These are phyloP conservation scores for Jamesozyma spencerorum DNA, from an alignment of 805 yeast genomes.

Conservation along the genomic window DNA sequence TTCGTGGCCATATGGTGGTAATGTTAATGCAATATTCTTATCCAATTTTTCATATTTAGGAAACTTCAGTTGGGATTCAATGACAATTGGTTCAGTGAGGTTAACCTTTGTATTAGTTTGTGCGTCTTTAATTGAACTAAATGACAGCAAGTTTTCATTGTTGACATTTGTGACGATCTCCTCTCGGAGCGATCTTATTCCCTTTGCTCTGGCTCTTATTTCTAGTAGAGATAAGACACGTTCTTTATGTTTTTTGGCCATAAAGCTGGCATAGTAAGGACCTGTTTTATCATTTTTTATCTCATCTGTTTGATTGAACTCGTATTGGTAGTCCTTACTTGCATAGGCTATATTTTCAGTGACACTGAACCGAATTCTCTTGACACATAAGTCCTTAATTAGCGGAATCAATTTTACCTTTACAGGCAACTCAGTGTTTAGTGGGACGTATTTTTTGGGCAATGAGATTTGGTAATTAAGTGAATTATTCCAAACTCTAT, in stretches of 20 bases:
- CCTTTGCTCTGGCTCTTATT: constrained; percentile 46
- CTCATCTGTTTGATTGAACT: constrained; percentile 42
- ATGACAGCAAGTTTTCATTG: constrained; percentile 52
- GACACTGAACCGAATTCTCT: constrained; percentile 56
- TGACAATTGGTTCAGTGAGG: constrained; percentile 20
- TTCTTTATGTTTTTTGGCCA: constrained; percentile 33
- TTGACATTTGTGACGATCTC: constrained; percentile 42
- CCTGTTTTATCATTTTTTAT: constrained; percentile 26
- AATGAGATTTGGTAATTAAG: constrained; percentile 63
- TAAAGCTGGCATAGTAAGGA: constrained; percentile 29
- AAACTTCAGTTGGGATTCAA: constrained; percentile 22
- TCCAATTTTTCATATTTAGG: constrained; percentile 23
- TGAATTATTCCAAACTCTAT: constrained; percentile 66
- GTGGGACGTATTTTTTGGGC: constrained; percentile 58
- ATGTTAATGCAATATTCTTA: constrained; percentile 13
- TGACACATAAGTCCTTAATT: constrained; percentile 51
- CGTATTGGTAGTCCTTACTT: constrained; percentile 44
- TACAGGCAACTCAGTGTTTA: constrained; percentile 51
- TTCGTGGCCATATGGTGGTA: constrained; percentile 30
- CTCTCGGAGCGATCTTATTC: constrained; percentile 49
- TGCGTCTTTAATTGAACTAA: constrained; percentile 28
- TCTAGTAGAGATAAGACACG: constrained; percentile 53
- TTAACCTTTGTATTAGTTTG: constrained; percentile 30
- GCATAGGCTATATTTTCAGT: constrained; percentile 58
- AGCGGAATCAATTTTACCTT: constrained; percentile 61